Conservation (phyloP, 495 filamentous ascomycete species). For the Paragyromitra xinjiangensis region DNA sequence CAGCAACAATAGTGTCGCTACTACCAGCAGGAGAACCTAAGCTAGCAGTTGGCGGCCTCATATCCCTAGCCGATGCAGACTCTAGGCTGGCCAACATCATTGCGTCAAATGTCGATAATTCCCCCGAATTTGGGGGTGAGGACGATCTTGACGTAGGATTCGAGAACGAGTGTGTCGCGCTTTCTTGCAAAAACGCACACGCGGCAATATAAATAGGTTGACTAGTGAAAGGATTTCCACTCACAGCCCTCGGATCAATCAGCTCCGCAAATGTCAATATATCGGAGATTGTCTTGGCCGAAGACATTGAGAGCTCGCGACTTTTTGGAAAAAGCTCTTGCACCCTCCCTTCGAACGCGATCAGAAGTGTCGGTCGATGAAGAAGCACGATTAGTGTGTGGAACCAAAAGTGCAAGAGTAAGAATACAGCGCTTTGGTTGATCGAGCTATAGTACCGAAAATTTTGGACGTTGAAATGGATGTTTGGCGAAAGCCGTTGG, state of each 20-base stretch:
- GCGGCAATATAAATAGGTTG: conserved; percentile 91
- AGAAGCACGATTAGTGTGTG: conserved; percentile 85
- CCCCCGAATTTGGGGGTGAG: conserved; percentile 59
- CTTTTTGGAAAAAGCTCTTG: conserved; percentile 78
- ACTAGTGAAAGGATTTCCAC: conserved; percentile 85
- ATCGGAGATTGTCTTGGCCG: conserved; percentile 87
- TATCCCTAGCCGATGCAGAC: conserved; percentile 14
- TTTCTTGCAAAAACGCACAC: conserved; percentile 85
- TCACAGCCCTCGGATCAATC: conserved; percentile 79
- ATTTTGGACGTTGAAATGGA: conserved; percentile 82
- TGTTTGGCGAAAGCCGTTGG: conserved; percentile 72
- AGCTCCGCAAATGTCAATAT: conserved; percentile 81
- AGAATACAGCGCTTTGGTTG: conserved; percentile 82
- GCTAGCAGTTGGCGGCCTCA: conserved; percentile 9
- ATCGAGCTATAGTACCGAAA: conserved; percentile 79
- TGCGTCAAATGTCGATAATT: conserved; percentile 10
- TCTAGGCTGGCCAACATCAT: conserved; percentile 16
- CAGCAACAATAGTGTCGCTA: neutral
- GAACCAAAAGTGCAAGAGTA: conserved; percentile 91
- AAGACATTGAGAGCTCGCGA: conserved; percentile 83
- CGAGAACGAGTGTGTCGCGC: conserved; percentile 67
- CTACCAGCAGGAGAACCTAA: conserved; percentile 37
- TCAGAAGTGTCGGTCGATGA: conserved; percentile 80
- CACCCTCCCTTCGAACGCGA: conserved; percentile 75
- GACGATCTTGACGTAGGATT: conserved; percentile 65